Evolutionary conservation across 2,329 filamentous ascomycete species (phyloP), one percentile per base, ranked within the genome.

Genomic region (Pseudocercospora crystallina): DNA sequence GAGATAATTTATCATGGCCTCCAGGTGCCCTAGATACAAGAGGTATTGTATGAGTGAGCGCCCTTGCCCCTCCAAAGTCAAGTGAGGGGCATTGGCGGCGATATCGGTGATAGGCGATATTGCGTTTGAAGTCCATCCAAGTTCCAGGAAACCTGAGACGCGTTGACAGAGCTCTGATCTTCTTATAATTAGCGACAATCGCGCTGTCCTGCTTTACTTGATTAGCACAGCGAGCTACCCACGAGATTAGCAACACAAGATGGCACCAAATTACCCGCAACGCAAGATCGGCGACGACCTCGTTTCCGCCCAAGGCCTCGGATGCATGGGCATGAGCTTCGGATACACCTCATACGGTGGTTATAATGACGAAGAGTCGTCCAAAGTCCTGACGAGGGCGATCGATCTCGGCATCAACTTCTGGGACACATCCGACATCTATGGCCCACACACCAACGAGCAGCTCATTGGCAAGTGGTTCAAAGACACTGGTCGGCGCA

Each of bases 391-490:
- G 26, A 65, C 63, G 2, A 51, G 47, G 31, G 57, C 63, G 2
- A 59, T 61, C 9, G 64, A 66, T 38, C 46, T 65, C 26, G 61
- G 63, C 26, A 60, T 61, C 38, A 63, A 43, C 17, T 62, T 65
- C 47, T 65, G 61, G 61, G 64, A 66, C 41, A 65, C 64, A 10
- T 55, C 51, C 17, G 64, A 66, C 41, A 52, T 65, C 30, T 66
- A 66, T 47, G 64, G 62, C 11, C 61, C 64, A 9, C 58, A 63
- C 39, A 65, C 61, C 15, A 67, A 65, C 41, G 65, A 68, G 51
- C 52, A 60, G 20, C 53, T 67, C 20, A 51, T 73, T 1, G 69
- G 70, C 3, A 67, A 69, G 55, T 75, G 72, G 72, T 66, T 75
- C 59, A 65, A 65, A 51, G 61, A 65, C 10, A 68, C 69, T 1